Evolutionary conservation across 2,329 filamentous ascomycete species (phyloP).

Genomic region (Graphilbum fragrans): DNA sequence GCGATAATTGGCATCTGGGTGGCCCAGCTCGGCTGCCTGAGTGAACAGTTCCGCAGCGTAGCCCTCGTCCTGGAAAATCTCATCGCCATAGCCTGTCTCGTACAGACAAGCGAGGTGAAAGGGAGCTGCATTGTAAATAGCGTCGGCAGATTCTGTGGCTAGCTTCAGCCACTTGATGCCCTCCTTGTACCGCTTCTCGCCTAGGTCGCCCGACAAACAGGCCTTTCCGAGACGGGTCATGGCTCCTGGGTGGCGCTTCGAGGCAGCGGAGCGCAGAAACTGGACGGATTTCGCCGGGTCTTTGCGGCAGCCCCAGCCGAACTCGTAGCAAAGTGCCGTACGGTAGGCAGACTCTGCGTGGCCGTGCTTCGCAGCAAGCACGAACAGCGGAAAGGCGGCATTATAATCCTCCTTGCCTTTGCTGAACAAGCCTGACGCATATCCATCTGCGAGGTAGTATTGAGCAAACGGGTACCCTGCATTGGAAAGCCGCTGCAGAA

Average conservation of each 20-base stretch:
- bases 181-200: slow-evolving; percentile 75
- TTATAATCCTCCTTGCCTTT: slow-evolving; percentile 90
- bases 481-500: slow-evolving; percentile 76
- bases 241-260: slow-evolving; percentile 89
- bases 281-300: slow-evolving; percentile 87
- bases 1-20: slow-evolving; percentile 72
- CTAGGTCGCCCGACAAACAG: slow-evolving; percentile 80
- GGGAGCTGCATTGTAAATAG: slow-evolving; percentile 84
- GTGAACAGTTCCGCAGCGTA: slow-evolving; percentile 94
- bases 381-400: slow-evolving; percentile 82
- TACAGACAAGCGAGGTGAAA: slow-evolving; percentile 85
- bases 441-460: slow-evolving; percentile 93
- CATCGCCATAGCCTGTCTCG: slow-evolving; percentile 85
- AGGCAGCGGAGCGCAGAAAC: slow-evolving; percentile 79
- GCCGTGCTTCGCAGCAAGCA: slow-evolving; percentile 89
- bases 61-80: slow-evolving; percentile 79
- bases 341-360: slow-evolving; percentile 94
- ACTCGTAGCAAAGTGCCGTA: slow-evolving; percentile 90
- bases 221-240: slow-evolving; percentile 88
- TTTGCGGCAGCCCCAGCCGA: slow-evolving; percentile 89
- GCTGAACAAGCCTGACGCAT: slow-evolving; percentile 85
- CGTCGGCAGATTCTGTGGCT: slow-evolving; percentile 77
- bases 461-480: slow-evolving; percentile 92
- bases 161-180: slow-evolving; percentile 95
- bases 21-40: slow-evolving; percentile 82